A percentile compares a stretch with the other conserved stretches of the same genome.
Conservation (phyloP, 164 flowering plant genomes). For the Echeveria elegans region DNA sequence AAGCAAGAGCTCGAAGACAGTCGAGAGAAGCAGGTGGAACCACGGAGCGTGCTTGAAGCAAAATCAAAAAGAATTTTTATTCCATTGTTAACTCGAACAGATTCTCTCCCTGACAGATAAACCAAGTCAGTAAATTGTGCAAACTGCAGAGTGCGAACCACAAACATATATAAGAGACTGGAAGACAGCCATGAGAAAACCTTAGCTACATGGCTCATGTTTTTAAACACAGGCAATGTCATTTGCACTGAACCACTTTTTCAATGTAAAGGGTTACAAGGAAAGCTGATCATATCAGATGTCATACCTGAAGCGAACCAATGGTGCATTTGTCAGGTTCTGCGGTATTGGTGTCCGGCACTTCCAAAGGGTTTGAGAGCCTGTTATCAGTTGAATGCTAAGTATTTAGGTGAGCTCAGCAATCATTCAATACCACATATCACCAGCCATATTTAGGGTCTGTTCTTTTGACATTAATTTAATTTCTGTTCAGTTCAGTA, state of each 20-base stretch:
- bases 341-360: no score
- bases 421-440: no score
- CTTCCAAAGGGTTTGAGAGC: no score
- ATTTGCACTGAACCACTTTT: no score
- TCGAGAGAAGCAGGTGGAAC: conserved; percentile 74
- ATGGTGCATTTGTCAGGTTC: no score
- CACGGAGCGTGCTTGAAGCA: conserved; percentile 77
- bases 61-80: conserved; percentile 90
- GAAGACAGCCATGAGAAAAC: conserved; percentile 1
- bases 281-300: not conserved
- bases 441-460: no score
- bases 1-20: conserved; percentile 93
- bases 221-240: no score
- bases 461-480: no score
- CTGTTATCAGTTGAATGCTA: no score
- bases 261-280: not conserved
- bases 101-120: conserved; percentile 77
- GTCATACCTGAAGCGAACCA: conserved; percentile 85
- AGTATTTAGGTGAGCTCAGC: no score
- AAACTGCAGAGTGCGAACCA: no score
- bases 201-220: not conserved
- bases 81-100: conserved; percentile 91
- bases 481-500: no score
- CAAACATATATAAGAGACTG: not conserved
- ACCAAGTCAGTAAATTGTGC: not conserved